Evolutionary conservation across 2,329 filamentous ascomycete genomes (phyloP), one percentile per base, ranked within the genome.

Genomic region (Thermoascus crustaceus): DNA sequence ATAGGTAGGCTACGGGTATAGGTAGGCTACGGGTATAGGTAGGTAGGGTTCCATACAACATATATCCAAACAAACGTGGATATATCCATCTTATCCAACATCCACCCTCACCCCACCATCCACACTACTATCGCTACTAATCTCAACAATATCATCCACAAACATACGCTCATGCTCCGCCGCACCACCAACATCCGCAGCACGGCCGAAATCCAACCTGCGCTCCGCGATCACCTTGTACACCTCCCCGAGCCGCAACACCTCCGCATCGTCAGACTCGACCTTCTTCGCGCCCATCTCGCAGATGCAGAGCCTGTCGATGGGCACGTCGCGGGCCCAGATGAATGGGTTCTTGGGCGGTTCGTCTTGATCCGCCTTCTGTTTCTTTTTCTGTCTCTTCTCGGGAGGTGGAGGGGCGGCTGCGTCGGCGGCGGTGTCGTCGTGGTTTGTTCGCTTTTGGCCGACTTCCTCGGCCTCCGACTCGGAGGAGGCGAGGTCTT

Each of bases 281-380:
- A 76, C 64, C 48, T 74, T 78, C 67, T 79, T 82, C 7, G 86
- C 86, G 0, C 88, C 86, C 88, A 95, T 94, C 53, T 76, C 78
- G 55, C 86, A 95, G 23, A 95, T 79, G 32, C 80, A 78, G 25
- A 95, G 62, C 39, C 68, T 74, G 38, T 85, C 76, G n/a, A 94
- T 55, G 10, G 67, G 64, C 16, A 89, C 66, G 33, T 76, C 63
- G 35, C 76, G 67, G 47, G 83, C 78, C 85, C 87, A 95, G 0
- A 78, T 58, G 44, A 78, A 78, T 0, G 60, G 55, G n/a, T 43
- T 32, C 22, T 21, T 39, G 3, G 24, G 14, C 22, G 77, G 75
- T 21, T 71, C 68, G 49, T 80, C 86, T 39, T 66, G 59, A 13
- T n/a, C 17, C 8, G 16, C 30, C 17, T 14, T 19, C 30, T 10